Evolutionary conservation across 2,329 filamentous ascomycete genomes (phyloP).

Genomic region (Fusarium nanum): DNA sequence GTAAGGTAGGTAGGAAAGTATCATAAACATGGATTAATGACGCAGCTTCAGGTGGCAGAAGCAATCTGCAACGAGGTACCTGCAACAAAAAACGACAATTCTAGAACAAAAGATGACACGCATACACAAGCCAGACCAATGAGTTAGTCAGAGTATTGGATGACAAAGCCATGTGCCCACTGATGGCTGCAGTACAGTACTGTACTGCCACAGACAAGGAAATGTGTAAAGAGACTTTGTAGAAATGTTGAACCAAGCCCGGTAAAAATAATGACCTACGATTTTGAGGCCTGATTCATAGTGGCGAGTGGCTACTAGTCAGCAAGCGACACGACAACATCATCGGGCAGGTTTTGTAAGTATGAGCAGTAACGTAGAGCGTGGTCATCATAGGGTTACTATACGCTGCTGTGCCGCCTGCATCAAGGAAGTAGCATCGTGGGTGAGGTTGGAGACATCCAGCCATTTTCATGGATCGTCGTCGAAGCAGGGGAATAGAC

Average conservation of each 20-base stretch:
- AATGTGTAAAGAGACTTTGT: conserved; percentile 3
- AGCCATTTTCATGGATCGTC: conserved; percentile 36
- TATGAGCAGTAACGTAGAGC: background rate
- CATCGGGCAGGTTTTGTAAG: background rate
- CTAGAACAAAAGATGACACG: background rate
- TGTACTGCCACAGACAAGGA: background rate
- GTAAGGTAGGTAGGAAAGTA: background rate
- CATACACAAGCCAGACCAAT: background rate
- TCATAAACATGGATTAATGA: conserved; percentile 9
- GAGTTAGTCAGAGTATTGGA: background rate
- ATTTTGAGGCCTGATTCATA: conserved; percentile 2
- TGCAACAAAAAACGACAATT: background rate
- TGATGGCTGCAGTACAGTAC: background rate
- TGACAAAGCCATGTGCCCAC: background rate
- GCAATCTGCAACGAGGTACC: background rate
- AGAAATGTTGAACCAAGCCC: conserved; percentile 15
- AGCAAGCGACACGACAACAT: conserved; percentile 14
- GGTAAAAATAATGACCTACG: background rate
- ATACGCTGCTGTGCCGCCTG: conserved; percentile 26
- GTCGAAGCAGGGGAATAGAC: conserved; percentile 32
- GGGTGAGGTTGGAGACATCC: conserved; percentile 22
- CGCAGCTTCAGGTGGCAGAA: conserved; percentile 12
- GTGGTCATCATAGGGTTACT: conserved; percentile 10
- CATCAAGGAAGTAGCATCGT: conserved; percentile 25
- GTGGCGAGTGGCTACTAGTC: conserved; percentile 24